Percentiles rank a stretch among this genome's conserved stretches.
Evolutionary conservation across 176 grass and related monocot species (phyloP).

Genomic region (Phoenix roebelenii): DNA sequence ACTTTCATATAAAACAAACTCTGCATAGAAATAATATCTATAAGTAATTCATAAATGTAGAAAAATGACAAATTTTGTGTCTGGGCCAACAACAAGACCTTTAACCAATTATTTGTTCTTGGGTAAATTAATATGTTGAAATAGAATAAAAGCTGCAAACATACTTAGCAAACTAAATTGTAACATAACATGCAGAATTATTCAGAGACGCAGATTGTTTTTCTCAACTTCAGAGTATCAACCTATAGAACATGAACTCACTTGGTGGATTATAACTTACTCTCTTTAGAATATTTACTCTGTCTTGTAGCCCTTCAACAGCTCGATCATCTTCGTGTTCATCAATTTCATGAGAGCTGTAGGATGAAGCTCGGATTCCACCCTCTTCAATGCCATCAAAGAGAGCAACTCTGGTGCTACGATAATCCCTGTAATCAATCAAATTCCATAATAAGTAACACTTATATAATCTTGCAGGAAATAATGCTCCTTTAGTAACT

Average conservation of each 20-base stretch:
- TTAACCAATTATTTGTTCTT: neutral
- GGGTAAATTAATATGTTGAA: too few species aligned
- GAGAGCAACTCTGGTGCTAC: slow-evolving; percentile 54
- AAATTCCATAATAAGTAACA: slow-evolving; percentile 10
- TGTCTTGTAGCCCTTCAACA: slow-evolving; percentile 84
- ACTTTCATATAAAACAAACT: too few species aligned
- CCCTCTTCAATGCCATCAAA: slow-evolving; percentile 96
- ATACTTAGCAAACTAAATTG: neutral
- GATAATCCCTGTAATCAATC: slow-evolving; percentile 25
- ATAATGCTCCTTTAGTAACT: too few species aligned
- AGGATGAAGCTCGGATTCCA: slow-evolving; percentile 52
- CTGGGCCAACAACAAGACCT: too few species aligned
- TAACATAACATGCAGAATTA: neutral
- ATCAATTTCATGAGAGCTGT: slow-evolving; percentile 82
- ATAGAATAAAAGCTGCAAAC: neutral
- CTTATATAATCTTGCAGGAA: neutral
- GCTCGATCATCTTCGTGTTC: slow-evolving; percentile 69
- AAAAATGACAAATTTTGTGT: too few species aligned
- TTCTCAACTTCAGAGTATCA: too few species aligned
- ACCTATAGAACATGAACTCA: too few species aligned
- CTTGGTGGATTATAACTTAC: slow-evolving; percentile 24
- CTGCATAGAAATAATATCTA: too few species aligned
- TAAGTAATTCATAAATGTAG: too few species aligned
- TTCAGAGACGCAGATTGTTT: too few species aligned
- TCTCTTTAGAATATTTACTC: slow-evolving; percentile 93